phyloP scores from a whole-genome alignment of 805 yeast species.

The Cyberlindnera veronae region DNA sequence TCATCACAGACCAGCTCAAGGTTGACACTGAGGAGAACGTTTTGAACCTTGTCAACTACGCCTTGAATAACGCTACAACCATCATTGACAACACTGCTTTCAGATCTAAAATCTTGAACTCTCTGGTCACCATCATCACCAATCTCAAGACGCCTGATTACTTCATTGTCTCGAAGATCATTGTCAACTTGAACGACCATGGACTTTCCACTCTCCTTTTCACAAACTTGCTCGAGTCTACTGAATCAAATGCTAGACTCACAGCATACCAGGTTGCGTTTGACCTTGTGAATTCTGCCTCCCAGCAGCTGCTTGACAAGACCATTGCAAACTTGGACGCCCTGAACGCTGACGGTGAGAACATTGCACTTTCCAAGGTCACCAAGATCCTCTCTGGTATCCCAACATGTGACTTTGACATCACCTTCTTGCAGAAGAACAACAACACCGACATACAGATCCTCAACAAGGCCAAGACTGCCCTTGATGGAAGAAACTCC shows the following conservation, averaged over 20 bases:
- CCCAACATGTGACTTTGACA: constrained; percentile 89
- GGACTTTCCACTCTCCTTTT: constrained; percentile 67
- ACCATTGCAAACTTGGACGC: constrained; percentile 41
- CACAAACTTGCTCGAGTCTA: constrained; percentile 46
- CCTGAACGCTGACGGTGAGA: constrained; percentile 27
- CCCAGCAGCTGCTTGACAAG: constrained; percentile 77
- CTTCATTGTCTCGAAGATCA: constrained; percentile 77
- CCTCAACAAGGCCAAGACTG: constrained; percentile 74
- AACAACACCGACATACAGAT: constrained; percentile 83
- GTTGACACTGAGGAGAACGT: constrained; percentile 50
- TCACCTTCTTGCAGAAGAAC: constrained; percentile 82
- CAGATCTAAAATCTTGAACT: constrained; percentile 59
- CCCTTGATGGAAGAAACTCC: constrained; percentile 87
- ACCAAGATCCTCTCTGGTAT: constrained; percentile 80
- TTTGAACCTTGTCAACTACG: constrained; percentile 61
- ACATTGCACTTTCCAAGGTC: constrained; percentile 37
- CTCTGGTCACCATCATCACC: constrained; percentile 59
- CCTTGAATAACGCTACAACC: constrained; percentile 67
- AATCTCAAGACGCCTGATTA: constrained; percentile 67
- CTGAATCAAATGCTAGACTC: constrained; percentile 42
- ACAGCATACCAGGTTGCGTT: constrained; percentile 92
- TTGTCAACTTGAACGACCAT: constrained; percentile 82
- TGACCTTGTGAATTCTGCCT: constrained; percentile 86
- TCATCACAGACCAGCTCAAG: constrained; percentile 41
- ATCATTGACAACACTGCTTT: constrained; percentile 63